A percentile compares a stretch with the other conserved stretches of the same genome.
Evolutionary conservation across 2,329 filamentous ascomycete genomes (phyloP).

Genomic region (Penicillium sp.): DNA sequence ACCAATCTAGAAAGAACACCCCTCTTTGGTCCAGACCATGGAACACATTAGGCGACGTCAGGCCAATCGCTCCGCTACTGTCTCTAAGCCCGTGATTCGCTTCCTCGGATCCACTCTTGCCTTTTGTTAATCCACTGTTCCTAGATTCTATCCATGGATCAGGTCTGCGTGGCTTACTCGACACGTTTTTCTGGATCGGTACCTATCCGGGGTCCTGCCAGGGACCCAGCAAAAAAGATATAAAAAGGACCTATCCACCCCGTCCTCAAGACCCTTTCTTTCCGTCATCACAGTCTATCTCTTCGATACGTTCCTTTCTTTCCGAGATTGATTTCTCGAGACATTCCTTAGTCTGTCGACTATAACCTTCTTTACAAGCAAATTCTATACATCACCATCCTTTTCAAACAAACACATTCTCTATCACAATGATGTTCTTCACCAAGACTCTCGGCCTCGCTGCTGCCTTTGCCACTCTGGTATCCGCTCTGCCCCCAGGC

Average conservation of each 20-base stretch:
- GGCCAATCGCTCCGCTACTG: slow-evolving; percentile 1
- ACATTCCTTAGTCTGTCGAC: slow-evolving; percentile 24
- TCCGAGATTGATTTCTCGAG: slow-evolving; percentile 25
- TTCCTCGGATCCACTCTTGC: slow-evolving; percentile 15
- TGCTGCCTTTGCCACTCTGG: slow-evolving; percentile 30
- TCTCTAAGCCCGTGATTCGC: slow-evolving; percentile 10
- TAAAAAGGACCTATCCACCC: slow-evolving; percentile 17
- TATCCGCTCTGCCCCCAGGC: slow-evolving; percentile 28
- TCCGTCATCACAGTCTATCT: slow-evolving; percentile 9
- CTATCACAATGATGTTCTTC: slow-evolving; percentile 38
- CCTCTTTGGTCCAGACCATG: not conserved
- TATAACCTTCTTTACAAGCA: slow-evolving; percentile 10
- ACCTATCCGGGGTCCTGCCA: slow-evolving; percentile 14
- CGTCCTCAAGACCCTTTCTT: slow-evolving; percentile 1
- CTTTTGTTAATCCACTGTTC: slow-evolving; percentile 14
- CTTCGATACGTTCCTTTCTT: slow-evolving; percentile 13
- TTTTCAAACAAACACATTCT: not conserved
- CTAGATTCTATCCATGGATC: slow-evolving; percentile 17
- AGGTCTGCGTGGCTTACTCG: slow-evolving; percentile 11
- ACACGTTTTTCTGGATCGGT: slow-evolving; percentile 16
- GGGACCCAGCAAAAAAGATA: slow-evolving; percentile 11
- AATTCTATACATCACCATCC: slow-evolving; percentile 3
- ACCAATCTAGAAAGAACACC: not conserved
- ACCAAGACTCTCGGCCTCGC: slow-evolving; percentile 33
- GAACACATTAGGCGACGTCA: slow-evolving; percentile 1